Conservation (phyloP, 2,329 filamentous ascomycete genomes). For the Dactylellina drechsleri region DNA sequence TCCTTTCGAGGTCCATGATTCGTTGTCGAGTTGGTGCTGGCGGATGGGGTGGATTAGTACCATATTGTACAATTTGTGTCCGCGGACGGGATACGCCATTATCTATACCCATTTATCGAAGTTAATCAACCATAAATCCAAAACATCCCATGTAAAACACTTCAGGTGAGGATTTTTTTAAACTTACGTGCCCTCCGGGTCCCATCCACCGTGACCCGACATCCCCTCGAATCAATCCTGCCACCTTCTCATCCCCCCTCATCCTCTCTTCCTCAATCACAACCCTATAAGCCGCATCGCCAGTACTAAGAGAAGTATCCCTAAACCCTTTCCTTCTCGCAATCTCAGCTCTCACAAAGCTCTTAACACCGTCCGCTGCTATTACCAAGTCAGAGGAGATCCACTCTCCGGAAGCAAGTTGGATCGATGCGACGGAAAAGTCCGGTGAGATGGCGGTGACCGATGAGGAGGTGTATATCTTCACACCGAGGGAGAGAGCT, state of each 20-base stretch:
- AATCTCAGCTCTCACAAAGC: conserved; percentile 62
- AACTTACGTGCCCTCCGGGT: conserved; percentile 48
- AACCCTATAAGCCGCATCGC: conserved; percentile 69
- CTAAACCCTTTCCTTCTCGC: conserved; percentile 62
- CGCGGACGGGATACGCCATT: conserved; percentile 50
- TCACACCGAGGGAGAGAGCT: conserved; percentile 62
- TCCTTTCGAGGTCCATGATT: conserved; percentile 63
- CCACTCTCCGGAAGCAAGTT: conserved; percentile 57
- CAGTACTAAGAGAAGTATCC: conserved; percentile 66
- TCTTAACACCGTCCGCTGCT: conserved; percentile 66
- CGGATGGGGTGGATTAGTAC: conserved; percentile 51
- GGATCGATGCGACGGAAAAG: conserved; percentile 34
- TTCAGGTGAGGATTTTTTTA: too few species aligned
- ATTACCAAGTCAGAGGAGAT: conserved; percentile 64
- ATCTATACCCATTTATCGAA: conserved; percentile 18
- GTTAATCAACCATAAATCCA: background rate
- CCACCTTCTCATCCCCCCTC: conserved; percentile 63
- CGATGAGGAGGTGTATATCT: conserved; percentile 56
- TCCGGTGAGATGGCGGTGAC: conserved; percentile 20
- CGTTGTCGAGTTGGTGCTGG: conserved; percentile 61
- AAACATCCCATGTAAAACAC: too few species aligned
- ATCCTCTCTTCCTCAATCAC: conserved; percentile 66
- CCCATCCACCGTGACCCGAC: conserved; percentile 54
- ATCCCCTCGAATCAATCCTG: conserved; percentile 67
- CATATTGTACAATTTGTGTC: conserved; percentile 50